Evolutionary conservation across 192 early-diverging fungal species (phyloP).

Genomic region (Podila minutissima): DNA sequence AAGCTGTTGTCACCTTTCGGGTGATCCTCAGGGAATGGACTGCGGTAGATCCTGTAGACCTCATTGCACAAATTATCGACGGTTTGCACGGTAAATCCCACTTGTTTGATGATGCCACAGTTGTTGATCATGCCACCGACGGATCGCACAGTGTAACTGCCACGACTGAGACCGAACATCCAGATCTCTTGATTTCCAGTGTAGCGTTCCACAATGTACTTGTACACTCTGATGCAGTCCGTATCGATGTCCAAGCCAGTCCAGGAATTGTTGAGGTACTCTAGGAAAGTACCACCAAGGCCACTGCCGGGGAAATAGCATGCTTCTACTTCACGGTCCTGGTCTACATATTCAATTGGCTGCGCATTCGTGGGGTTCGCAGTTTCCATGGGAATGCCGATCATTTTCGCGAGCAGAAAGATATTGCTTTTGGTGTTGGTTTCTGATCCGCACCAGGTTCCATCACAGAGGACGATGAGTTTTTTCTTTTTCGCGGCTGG

Average conservation of each 20-base stretch:
- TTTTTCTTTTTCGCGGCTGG: background rate
- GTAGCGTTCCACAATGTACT: slow-evolving; percentile 18
- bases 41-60: slow-evolving; percentile 26
- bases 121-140: slow-evolving; percentile 35
- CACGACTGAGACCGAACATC: slow-evolving; percentile 43
- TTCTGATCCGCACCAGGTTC: slow-evolving; percentile 24
- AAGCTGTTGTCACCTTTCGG: no score
- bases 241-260: slow-evolving; percentile 4
- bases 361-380: no score
- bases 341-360: background rate
- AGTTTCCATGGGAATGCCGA: background rate
- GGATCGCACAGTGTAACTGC: slow-evolving; percentile 22
- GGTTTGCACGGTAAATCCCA: background rate
- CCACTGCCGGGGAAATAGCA: slow-evolving; percentile 16
- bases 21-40: background rate
- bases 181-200: slow-evolving; percentile 42
- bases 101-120: slow-evolving; percentile 21
- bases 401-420: slow-evolving; percentile 14
- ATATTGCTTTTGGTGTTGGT: slow-evolving; percentile 17
- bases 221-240: slow-evolving; percentile 12
- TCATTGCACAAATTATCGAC: slow-evolving; percentile 1
- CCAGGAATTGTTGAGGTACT: slow-evolving; percentile 4
- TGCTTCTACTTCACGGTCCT: background rate
- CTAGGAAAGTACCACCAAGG: slow-evolving; percentile 9
- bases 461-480: slow-evolving; percentile 25